Conservation (phyloP, 2,329 filamentous ascomycete species). For the Trichoderma gracile region DNA sequence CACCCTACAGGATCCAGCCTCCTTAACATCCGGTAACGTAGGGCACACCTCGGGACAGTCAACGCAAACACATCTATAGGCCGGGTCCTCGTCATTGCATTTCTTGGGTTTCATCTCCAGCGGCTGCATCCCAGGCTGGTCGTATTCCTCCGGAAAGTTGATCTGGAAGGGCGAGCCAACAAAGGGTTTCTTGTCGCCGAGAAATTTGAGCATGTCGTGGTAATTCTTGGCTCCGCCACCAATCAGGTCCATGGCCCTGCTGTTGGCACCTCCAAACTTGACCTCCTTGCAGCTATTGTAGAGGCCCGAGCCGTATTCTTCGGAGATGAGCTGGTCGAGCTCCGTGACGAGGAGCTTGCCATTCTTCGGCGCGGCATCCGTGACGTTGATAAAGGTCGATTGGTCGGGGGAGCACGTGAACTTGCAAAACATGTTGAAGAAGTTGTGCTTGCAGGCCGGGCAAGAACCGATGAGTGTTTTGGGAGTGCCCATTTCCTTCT, state of each 20-base stretch:
- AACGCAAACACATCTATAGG: slow-evolving; percentile 87
- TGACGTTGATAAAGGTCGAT: slow-evolving; percentile 92
- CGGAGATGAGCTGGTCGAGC: slow-evolving; percentile 83
- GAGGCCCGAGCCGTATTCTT: slow-evolving; percentile 82
- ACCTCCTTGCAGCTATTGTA: slow-evolving; percentile 99
- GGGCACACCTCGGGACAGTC: slow-evolving; percentile 89
- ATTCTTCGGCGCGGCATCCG: slow-evolving; percentile 64
- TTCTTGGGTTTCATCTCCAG: slow-evolving; percentile 73
- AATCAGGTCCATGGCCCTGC: slow-evolving; percentile 92
- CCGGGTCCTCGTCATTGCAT: slow-evolving; percentile 85
- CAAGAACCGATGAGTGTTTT: slow-evolving; percentile 89
- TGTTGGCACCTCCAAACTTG: slow-evolving; percentile 93
- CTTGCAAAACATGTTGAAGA: slow-evolving; percentile 97
- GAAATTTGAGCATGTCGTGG: slow-evolving; percentile 80
- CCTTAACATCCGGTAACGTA: slow-evolving; percentile 72
- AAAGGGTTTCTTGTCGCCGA: slow-evolving; percentile 81
- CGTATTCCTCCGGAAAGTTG: slow-evolving; percentile 72
- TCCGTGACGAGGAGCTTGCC: slow-evolving; percentile 73
- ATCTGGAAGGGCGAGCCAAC: slow-evolving; percentile 97
- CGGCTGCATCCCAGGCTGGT: slow-evolving; percentile 69
- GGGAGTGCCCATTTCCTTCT: slow-evolving; percentile 81
- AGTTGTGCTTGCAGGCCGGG: slow-evolving; percentile 96
- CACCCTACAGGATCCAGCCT: slow-evolving; percentile 73
- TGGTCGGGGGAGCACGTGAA: slow-evolving; percentile 98
- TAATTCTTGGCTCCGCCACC: slow-evolving; percentile 94